Conservation (phyloP, 305 asterid genomes). For the Fraxinus sp. region DNA sequence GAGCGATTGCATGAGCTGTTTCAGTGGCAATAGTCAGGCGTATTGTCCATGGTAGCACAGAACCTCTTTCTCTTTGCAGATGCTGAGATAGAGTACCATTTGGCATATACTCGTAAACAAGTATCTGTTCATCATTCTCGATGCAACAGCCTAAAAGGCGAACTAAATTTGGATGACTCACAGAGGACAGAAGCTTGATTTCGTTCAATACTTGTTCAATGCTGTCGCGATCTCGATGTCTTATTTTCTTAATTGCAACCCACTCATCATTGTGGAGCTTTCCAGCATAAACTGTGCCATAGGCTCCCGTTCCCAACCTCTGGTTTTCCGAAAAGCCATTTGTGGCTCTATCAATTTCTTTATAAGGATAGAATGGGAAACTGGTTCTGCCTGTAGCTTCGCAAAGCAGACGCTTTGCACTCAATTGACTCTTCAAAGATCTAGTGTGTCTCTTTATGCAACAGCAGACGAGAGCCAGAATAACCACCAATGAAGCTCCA, state of each 20-base stretch:
- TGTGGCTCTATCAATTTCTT: conserved; percentile 84
- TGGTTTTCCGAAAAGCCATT: conserved; percentile 69
- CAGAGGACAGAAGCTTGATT: conserved; percentile 86
- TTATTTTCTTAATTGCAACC: conserved; percentile 84
- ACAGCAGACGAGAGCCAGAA: conserved; percentile 39
- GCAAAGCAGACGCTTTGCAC: conserved; percentile 61
- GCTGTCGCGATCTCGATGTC: conserved; percentile 66
- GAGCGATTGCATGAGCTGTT: conserved; percentile 85
- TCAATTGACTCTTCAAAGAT: conserved; percentile 41
- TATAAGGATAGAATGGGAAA: conserved; percentile 64
- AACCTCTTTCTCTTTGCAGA: conserved; percentile 68
- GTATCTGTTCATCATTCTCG: conserved; percentile 85
- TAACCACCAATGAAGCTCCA: conserved; percentile 58
- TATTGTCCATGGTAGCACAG: conserved; percentile 80
- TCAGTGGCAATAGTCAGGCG: conserved; percentile 92
- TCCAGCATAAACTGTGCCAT: conserved; percentile 91
- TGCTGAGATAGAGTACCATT: conserved; percentile 93
- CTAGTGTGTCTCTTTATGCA: conserved; percentile 50
- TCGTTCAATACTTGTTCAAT: conserved; percentile 90
- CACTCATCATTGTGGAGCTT: conserved; percentile 68
- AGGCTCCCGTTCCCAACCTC: conserved; percentile 91
- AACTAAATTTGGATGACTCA: conserved; percentile 85
- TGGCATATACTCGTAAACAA: conserved; percentile 89
- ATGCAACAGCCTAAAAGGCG: conserved; percentile 93
- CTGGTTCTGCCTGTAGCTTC: conserved; percentile 78